phyloP scores from a whole-genome alignment of 2,329 filamentous ascomycete species.

The Coleophoma eucalyptorum region DNA sequence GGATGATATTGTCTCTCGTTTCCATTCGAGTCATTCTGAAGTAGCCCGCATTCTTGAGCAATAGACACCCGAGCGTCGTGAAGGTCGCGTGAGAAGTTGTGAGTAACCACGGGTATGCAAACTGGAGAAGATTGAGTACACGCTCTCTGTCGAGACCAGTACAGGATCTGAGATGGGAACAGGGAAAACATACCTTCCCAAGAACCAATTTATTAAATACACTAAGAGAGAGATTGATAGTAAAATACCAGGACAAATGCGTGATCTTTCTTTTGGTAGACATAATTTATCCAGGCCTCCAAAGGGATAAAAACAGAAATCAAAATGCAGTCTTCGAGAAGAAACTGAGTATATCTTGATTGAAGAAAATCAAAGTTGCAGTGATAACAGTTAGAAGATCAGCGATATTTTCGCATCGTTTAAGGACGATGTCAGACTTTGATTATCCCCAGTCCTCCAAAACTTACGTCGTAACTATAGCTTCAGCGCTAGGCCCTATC shows the following conservation, averaged over 20 bases:
- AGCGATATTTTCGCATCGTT: no score
- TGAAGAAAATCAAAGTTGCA: no score
- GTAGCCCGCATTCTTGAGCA: slow-evolving; percentile 46
- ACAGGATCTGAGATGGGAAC: not conserved
- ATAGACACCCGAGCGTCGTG: slow-evolving; percentile 51
- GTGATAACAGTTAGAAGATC: no score
- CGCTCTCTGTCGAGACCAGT: not conserved
- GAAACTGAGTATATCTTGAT: no score
- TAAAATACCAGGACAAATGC: not conserved
- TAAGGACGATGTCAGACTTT: no score
- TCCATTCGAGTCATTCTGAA: slow-evolving; percentile 49
- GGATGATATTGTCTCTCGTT: slow-evolving; percentile 47
- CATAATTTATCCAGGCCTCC: no score
- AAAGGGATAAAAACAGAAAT: no score
- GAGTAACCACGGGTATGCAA: slow-evolving; percentile 58
- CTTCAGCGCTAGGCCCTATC: no score
- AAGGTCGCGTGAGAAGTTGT: slow-evolving; percentile 54
- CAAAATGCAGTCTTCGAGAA: no score
- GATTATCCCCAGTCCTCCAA: no score
- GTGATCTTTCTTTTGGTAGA: not conserved
- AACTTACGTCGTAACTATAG: no score
- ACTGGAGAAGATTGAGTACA: no score
- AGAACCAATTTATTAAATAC: not conserved
- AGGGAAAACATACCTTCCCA: not conserved
- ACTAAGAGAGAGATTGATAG: not conserved